phyloP scores from a whole-genome alignment of 495 filamentous ascomycete genomes.

The Daldinia caldariorum region DNA sequence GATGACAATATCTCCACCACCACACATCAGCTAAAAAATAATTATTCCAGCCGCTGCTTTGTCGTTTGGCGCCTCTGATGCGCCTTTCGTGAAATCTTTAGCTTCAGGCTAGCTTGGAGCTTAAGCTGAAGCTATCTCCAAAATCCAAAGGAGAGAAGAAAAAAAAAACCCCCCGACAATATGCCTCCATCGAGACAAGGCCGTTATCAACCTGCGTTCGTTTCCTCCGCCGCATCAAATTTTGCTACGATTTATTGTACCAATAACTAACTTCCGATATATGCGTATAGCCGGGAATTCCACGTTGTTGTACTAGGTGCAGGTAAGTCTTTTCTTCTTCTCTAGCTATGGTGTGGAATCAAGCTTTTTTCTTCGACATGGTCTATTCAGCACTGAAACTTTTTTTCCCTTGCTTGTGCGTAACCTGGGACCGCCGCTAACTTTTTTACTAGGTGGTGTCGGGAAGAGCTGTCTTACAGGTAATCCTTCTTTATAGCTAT shows the following conservation, averaged over 20 bases:
- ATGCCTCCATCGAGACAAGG: conserved; percentile 31
- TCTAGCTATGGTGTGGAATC: conserved; percentile 18
- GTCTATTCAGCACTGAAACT: conserved; percentile 16
- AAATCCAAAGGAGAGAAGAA: conserved; percentile 11
- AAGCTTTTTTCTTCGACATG: not conserved
- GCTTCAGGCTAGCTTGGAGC: conserved; percentile 40
- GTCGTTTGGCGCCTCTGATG: conserved; percentile 42
- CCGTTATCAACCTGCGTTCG: conserved; percentile 43
- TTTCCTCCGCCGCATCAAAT: conserved; percentile 10
- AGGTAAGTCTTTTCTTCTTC: conserved; percentile 61
- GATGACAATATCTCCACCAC: conserved; percentile 38
- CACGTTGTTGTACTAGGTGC: conserved; percentile 92
- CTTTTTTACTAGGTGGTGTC: conserved; percentile 76
- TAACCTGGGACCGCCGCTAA: conserved; percentile 48
- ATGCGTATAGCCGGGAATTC: conserved; percentile 74
- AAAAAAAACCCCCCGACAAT: conserved; percentile 40
- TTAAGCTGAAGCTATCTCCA: conserved; percentile 26
- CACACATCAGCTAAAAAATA: conserved; percentile 24
- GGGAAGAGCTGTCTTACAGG: conserved; percentile 98
- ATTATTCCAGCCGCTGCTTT: conserved; percentile 30
- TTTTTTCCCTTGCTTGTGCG: conserved; percentile 35
- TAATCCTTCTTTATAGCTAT: conserved; percentile 53
- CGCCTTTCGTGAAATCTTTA: conserved; percentile 33
- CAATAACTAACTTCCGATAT: conserved; percentile 30
- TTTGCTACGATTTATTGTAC: conserved; percentile 7